phyloP scores from a whole-genome alignment of 1,284 basidiomycete species.

The Athelia psychrophila region DNA sequence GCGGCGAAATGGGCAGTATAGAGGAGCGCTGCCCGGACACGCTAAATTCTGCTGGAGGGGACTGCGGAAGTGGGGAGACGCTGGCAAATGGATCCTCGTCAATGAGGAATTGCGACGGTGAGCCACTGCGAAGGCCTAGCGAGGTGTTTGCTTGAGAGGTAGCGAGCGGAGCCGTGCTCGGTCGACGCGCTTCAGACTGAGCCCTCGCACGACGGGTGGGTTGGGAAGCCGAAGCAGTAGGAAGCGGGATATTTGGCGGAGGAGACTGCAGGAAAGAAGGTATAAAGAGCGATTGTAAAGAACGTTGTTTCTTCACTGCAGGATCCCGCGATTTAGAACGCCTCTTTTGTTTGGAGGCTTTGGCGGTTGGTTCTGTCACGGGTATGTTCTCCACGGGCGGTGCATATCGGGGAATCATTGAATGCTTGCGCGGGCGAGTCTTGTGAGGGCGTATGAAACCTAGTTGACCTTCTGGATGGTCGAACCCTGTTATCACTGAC shows the following conservation, averaged over 20 bases:
- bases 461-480: background rate
- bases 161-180: conserved; percentile 11
- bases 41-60: conserved; percentile 10
- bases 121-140: conserved; percentile 11
- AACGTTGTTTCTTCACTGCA: conserved; percentile 43
- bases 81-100: conserved; percentile 74
- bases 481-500: background rate
- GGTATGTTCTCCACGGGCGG: background rate
- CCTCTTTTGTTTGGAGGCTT: background rate
- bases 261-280: conserved; percentile 37
- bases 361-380: background rate
- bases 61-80: conserved; percentile 28
- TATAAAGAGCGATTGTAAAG: conserved; percentile 45
- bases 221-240: conserved; percentile 8
- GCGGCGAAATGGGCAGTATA: conserved; percentile 15
- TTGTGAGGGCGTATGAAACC: background rate
- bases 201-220: conserved; percentile 8
- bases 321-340: background rate
- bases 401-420: background rate
- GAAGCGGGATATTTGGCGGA: conserved; percentile 4
- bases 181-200: conserved; percentile 10
- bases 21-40: conserved; percentile 17
- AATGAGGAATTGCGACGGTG: conserved; percentile 43
- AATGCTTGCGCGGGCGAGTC: background rate
- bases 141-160: background rate